phyloP scores from a whole-genome alignment of 225 moss, liverwort and hornwort species.

The Marchantia polymorpha region DNA sequence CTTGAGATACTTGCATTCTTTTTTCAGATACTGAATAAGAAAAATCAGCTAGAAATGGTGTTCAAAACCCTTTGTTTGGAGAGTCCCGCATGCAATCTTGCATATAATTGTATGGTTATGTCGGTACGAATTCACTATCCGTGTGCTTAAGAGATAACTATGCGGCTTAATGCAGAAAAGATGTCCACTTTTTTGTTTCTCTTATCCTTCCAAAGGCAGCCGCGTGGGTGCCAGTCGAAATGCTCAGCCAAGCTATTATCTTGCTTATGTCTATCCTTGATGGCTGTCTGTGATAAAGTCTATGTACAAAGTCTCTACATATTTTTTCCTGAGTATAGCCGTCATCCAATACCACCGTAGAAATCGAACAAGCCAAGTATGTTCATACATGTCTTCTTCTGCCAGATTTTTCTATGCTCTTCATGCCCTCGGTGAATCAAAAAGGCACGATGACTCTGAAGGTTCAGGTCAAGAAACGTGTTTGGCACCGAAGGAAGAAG shows the following conservation, averaged over 20 bases:
- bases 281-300: neutral
- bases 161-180: neutral
- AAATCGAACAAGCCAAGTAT: neutral
- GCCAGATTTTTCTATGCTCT: conserved; percentile 12
- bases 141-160: conserved; percentile 5
- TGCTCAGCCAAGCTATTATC: neutral
- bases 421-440: conserved; percentile 4
- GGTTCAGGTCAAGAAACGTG: neutral
- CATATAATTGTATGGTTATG: neutral
- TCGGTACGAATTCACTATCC: neutral
- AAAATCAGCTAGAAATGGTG: conserved; percentile 20
- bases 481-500: neutral
- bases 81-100: conserved; percentile 10
- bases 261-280: neutral
- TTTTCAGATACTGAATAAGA: conserved; percentile 26
- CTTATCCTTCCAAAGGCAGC: neutral
- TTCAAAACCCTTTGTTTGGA: neutral
- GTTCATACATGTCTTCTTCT: conserved; percentile 4
- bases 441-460: neutral
- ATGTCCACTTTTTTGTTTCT: neutral
- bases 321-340: neutral
- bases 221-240: neutral
- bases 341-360: neutral
- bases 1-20: conserved; percentile 23
- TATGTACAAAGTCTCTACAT: neutral